Conservation (phyloP, 768 basidiomycete species). For the Agrocybe praecox region DNA sequence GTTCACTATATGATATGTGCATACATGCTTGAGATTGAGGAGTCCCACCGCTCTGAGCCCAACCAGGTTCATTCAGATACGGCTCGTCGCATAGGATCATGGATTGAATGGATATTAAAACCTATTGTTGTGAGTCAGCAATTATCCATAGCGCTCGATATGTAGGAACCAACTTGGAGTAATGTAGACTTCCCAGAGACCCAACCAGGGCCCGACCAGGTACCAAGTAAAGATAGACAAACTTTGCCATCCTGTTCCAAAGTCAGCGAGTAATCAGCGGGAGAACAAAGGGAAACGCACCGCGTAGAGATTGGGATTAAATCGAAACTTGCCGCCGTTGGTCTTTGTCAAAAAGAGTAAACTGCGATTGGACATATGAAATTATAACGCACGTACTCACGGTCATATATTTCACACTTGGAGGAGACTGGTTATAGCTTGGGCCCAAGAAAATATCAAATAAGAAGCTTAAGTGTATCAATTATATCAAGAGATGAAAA, state of each 20-base stretch:
- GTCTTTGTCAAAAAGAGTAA: constrained; percentile 50
- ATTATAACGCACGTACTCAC: constrained; percentile 32
- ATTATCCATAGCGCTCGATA: too few species aligned
- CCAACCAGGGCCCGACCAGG: constrained; percentile 96
- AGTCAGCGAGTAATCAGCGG: not conserved
- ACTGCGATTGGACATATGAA: not conserved
- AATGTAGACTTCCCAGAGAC: constrained; percentile 87
- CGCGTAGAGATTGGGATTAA: constrained; percentile 95
- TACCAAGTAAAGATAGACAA: constrained; percentile 87
- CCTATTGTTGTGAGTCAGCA: too few species aligned
- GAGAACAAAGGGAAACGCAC: constrained; percentile 39
- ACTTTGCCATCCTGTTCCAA: constrained; percentile 83
- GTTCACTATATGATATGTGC: constrained; percentile 20
- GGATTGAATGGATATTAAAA: constrained; percentile 93
- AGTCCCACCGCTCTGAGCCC: constrained; percentile 74
- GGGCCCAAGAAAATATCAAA: constrained; percentile 95
- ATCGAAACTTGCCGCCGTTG: constrained; percentile 84
- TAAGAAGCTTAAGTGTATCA: constrained; percentile 35
- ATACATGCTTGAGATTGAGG: constrained; percentile 78
- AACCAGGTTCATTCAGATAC: constrained; percentile 91
- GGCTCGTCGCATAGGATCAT: constrained; percentile 97
- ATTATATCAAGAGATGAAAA: too few species aligned
- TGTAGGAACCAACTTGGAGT: constrained; percentile 65
- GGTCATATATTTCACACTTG: constrained; percentile 65
- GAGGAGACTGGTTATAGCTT: constrained; percentile 87